Conservation (phyloP, 2,329 filamentous ascomycete species). For the Botrytis fabae region DNA sequence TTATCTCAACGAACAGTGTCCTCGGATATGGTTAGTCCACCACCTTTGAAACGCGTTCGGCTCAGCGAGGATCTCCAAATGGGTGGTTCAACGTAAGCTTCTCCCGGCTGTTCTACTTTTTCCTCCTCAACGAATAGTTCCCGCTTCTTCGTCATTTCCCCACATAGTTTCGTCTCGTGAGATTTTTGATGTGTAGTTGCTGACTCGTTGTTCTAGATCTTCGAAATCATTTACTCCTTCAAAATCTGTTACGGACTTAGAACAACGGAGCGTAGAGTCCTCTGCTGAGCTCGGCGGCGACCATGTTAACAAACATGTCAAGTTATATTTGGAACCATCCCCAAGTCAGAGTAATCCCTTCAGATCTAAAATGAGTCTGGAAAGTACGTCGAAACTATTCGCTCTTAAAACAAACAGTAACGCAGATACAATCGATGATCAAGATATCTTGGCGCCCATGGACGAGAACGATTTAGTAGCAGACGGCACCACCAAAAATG, state of each 20-base stretch:
- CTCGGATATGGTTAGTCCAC: slow-evolving; percentile 24
- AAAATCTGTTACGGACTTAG: neutral
- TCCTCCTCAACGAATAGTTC: neutral
- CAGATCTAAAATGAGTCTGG: neutral
- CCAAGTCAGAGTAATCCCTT: neutral
- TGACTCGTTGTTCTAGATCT: neutral
- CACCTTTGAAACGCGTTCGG: slow-evolving; percentile 29
- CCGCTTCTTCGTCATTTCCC: neutral
- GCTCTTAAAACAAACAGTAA: neutral
- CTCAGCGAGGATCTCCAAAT: slow-evolving; percentile 15
- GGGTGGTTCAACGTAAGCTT: neutral
- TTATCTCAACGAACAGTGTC: slow-evolving; percentile 31
- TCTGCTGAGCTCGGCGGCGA: neutral
- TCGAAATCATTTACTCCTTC: neutral
- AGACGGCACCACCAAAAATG: neutral
- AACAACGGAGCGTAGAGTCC: neutral
- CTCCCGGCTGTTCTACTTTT: neutral
- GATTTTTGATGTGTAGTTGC: neutral
- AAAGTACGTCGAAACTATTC: neutral
- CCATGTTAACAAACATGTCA: neutral
- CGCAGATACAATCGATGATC: neutral
- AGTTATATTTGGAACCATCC: neutral
- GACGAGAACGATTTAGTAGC: neutral
- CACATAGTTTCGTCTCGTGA: neutral
- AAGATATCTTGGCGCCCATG: neutral